These are phyloP conservation scores for Dalbergia oliveri DNA, from an alignment of 306 rosid genomes.

Conservation along the genomic window DNA sequence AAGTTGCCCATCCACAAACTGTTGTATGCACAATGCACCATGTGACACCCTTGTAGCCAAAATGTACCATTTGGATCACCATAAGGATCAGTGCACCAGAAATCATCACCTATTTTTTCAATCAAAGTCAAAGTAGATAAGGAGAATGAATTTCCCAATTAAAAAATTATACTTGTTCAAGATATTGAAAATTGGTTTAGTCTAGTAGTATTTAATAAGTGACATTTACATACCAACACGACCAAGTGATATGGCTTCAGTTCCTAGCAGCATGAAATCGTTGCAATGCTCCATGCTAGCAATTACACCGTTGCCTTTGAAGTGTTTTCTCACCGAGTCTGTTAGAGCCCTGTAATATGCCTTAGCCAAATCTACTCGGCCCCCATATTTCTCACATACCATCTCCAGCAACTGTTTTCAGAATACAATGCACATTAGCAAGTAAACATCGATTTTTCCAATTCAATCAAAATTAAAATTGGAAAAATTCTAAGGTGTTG, in stretches of 20 bases:
- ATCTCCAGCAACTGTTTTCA: constrained; percentile 73
- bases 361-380: constrained; percentile 87
- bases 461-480: too few relatives aligned
- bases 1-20: constrained; percentile 98
- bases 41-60: constrained; percentile 99
- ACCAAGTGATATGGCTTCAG: constrained; percentile 88
- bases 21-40: constrained; percentile 97
- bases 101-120: constrained; percentile 80
- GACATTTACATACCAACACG: constrained; percentile 74
- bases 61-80: constrained; percentile 95
- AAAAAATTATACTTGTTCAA: too few relatives aligned
- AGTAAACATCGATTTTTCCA: too few relatives aligned
- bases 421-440: background rate
- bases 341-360: constrained; percentile 91
- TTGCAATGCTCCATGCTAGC: constrained; percentile 99
- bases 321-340: constrained; percentile 79
- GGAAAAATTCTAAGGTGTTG: too few relatives aligned
- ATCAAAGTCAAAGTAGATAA: constrained; percentile 19
- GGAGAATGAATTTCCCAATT: background rate
- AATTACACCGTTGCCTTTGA: constrained; percentile 91
- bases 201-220: background rate
- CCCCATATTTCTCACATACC: constrained; percentile 92
- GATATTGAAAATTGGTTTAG: background rate
- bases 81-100: constrained; percentile 91
- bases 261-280: constrained; percentile 96